These are phyloP conservation scores for Candida sphagnicola DNA, from an alignment of 805 yeast genomes.

Conservation along the genomic window DNA sequence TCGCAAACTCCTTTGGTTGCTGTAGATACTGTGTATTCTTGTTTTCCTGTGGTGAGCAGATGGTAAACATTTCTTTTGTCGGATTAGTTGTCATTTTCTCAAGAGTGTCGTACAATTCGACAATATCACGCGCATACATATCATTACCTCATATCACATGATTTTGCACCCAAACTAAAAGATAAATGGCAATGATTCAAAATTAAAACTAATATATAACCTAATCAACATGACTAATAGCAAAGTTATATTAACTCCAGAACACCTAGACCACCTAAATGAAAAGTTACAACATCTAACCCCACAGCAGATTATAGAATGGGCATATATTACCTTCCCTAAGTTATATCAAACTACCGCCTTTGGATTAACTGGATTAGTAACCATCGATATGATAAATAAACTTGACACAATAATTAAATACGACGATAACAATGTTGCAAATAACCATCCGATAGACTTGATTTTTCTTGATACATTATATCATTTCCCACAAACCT, in stretches of 20 bases:
- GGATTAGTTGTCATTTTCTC: too few relatives aligned
- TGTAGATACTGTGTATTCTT: too few relatives aligned
- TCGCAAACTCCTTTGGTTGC: too few relatives aligned
- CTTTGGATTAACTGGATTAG: constrained; percentile 89
- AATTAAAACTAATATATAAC: too few relatives aligned
- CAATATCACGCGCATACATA: background rate
- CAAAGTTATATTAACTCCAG: constrained; percentile 30
- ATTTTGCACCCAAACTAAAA: too few relatives aligned
- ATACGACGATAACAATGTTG: background rate
- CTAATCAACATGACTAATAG: background rate
- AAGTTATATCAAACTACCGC: constrained; percentile 88
- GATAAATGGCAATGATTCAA: too few relatives aligned
- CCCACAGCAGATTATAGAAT: constrained; percentile 71
- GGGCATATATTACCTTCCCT: constrained; percentile 86
- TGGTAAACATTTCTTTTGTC: too few relatives aligned
- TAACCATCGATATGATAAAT: constrained; percentile 77
- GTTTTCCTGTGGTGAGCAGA: too few relatives aligned
- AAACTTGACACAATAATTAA: constrained; percentile 30
- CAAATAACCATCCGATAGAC: constrained; percentile 46
- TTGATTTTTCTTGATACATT: constrained; percentile 85
- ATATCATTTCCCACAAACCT: constrained; percentile 93
- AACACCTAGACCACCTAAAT: constrained; percentile 66
- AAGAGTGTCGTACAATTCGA: background rate
- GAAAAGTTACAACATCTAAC: constrained; percentile 47
- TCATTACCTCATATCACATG: constrained; percentile 2